Conservation (phyloP, 257 asterid genomes). For the Gentiana straminea region DNA sequence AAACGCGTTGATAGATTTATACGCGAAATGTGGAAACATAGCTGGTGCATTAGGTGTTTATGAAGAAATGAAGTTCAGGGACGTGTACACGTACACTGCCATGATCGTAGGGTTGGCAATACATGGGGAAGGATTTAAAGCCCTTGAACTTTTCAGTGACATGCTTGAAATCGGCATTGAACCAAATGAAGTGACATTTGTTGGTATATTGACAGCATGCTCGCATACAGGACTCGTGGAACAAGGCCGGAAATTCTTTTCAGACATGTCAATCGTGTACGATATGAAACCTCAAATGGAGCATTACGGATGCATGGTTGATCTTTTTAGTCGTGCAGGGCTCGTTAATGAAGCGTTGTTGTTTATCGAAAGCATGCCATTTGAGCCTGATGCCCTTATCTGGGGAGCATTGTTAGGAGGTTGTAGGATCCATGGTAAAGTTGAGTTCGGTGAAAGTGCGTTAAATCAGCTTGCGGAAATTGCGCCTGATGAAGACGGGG, state of each 20-base stretch:
- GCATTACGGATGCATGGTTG: constrained; percentile 35
- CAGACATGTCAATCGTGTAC: constrained; percentile 21
- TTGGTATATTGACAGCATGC: constrained; percentile 30
- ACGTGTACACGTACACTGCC: constrained; percentile 25
- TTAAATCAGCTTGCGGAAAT: constrained; percentile 12
- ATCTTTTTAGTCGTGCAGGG: constrained; percentile 27
- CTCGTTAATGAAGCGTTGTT: constrained; percentile 19
- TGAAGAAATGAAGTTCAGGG: constrained; percentile 17
- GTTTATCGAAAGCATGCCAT: constrained; percentile 18
- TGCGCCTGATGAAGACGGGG: constrained; percentile 19
- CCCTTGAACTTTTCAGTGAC: constrained; percentile 20
- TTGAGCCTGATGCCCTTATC: constrained; percentile 22
- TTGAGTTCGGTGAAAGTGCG: constrained; percentile 23
- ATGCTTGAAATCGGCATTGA: constrained; percentile 20
- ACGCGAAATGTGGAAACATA: constrained; percentile 35
- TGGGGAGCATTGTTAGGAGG: constrained; percentile 29
- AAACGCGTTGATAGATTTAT: constrained; percentile 41
- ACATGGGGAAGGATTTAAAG: constrained; percentile 23
- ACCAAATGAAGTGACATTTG: constrained; percentile 28
- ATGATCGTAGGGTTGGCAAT: constrained; percentile 23
- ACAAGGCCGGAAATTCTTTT: constrained; percentile 18
- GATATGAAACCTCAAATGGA: constrained; percentile 21
- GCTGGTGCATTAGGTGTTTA: constrained; percentile 15
- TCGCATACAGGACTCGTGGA: constrained; percentile 24
- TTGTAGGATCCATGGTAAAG: constrained; percentile 23